These are phyloP conservation scores for Candida hungchunana DNA, from an alignment of 805 yeast genomes.

Conservation along the genomic window DNA sequence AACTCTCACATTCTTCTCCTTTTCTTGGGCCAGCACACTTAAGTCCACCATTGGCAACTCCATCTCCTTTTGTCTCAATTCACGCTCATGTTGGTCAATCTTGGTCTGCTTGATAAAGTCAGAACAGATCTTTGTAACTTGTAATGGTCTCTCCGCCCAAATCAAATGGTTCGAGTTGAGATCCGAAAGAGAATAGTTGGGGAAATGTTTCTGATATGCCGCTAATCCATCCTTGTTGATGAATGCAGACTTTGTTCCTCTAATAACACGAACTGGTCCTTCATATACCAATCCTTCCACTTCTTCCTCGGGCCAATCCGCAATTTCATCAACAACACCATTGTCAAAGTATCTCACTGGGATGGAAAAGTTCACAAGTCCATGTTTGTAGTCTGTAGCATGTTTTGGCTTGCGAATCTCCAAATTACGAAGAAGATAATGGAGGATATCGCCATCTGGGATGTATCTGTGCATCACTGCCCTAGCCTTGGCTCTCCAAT, in stretches of 20 bases:
- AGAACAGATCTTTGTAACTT: constrained; percentile 20
- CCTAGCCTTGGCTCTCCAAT: constrained; percentile 27
- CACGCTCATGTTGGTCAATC: no score
- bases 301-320: constrained; percentile 30
- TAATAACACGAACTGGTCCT: constrained; percentile 35
- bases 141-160: constrained; percentile 35
- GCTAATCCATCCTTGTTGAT: constrained; percentile 28
- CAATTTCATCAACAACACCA: constrained; percentile 23
- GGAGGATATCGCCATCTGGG: constrained; percentile 26
- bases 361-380: constrained; percentile 27
- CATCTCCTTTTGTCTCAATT: no score
- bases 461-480: constrained; percentile 18
- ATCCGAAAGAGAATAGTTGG: constrained; percentile 22
- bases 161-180: constrained; percentile 34
- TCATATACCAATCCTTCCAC: constrained; percentile 22
- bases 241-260: constrained; percentile 37
- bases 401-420: constrained; percentile 24
- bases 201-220: constrained; percentile 26
- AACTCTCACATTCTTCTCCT: no score
- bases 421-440: constrained; percentile 36
- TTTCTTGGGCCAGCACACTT: no score
- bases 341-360: constrained; percentile 28
- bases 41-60: no score
- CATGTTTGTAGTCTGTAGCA: constrained; percentile 24
- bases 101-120: constrained; percentile 26